Evolutionary conservation across 2,329 filamentous ascomycete species (phyloP), one percentile per base, ranked within the genome.

Genomic region (Chaetomium strumarium): DNA sequence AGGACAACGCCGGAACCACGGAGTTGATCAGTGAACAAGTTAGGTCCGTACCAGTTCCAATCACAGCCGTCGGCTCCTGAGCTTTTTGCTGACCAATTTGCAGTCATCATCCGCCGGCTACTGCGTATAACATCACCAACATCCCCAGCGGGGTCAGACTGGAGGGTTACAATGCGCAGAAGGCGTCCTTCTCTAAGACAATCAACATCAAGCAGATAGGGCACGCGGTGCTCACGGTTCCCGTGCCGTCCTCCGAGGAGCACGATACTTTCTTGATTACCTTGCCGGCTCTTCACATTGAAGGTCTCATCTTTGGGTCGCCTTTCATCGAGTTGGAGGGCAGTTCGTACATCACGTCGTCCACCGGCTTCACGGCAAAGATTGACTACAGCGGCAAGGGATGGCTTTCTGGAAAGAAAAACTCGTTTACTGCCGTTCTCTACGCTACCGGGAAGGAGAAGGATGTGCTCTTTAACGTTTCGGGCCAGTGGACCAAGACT

Each of bases 201-300:
- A 96, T 97, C 69, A 87, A 92, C 64, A 86, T 99, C 66, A 96
- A 95, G 77, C 90, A 95, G 73, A 86, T 95, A 62, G 92, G 92
- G 34, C 91, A 96, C 66, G 91, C 91, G 38, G 75, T 95, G 33
- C 78, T 92, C 58, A 87, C 88, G 46, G 74, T 96, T 54, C 85
- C 87, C 33, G 40, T 61, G 34, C 38, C 57, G 11, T 49, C 45
- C 11, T 51, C 63, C 54, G 60, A 67, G 53, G 69, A 74, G 57
- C 63, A 66, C 29, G 88, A 93, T 67, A 84, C 81, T 60, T 95
- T 95, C 74, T 79, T 96, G 58, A 96, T 97, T 68, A 95, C 90
- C 10, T 84, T 97, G 20, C 93, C 92, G 1, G 83, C 84, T 29
- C 80, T 96, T 39, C 92, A 97, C 71, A 95, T 97, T 61, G 93